These are phyloP conservation scores for Tuber brumale DNA, from an alignment of 495 filamentous ascomycete species.

Conservation along the genomic window DNA sequence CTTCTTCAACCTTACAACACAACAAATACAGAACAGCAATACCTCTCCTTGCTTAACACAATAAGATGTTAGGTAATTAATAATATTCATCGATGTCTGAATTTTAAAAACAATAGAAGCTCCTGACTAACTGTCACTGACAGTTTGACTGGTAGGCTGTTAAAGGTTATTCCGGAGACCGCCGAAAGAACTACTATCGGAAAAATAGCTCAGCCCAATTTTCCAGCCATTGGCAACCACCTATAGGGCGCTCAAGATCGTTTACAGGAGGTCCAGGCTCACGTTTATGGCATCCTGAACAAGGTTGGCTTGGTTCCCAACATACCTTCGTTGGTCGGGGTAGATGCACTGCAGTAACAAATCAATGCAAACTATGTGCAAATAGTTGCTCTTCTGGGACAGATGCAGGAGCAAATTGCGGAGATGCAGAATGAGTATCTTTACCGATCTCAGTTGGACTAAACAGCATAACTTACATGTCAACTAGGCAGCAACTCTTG, in stretches of 20 bases:
- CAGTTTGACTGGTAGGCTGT: background rate
- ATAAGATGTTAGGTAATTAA: too few species aligned
- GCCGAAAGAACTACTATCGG: too few species aligned
- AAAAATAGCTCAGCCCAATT: conserved; percentile 12
- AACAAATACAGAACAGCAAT: too few species aligned
- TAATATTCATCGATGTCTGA: too few species aligned
- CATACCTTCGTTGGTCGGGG: conserved; percentile 9
- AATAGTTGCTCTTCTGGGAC: conserved; percentile 8
- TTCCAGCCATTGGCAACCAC: conserved; percentile 3
- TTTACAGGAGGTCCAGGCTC: too few species aligned
- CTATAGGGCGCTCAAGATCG: background rate
- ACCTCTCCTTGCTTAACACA: too few species aligned
- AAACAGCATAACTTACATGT: too few species aligned
- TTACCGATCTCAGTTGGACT: background rate
- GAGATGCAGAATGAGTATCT: conserved; percentile 7
- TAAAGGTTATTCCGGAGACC: background rate
- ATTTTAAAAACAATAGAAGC: too few species aligned
- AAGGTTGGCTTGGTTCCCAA: conserved; percentile 14
- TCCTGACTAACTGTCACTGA: too few species aligned
- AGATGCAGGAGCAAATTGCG: conserved; percentile 1
- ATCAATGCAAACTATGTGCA: conserved; percentile 7
- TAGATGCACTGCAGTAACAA: conserved; percentile 6
- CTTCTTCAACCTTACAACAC: too few species aligned
- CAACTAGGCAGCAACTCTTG: conserved; percentile 20
- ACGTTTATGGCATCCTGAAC: conserved; percentile 2